Base-by-base conservation (phyloP, 2,329 filamentous ascomycete genomes). In the Elsinoe batatas region DNA sequence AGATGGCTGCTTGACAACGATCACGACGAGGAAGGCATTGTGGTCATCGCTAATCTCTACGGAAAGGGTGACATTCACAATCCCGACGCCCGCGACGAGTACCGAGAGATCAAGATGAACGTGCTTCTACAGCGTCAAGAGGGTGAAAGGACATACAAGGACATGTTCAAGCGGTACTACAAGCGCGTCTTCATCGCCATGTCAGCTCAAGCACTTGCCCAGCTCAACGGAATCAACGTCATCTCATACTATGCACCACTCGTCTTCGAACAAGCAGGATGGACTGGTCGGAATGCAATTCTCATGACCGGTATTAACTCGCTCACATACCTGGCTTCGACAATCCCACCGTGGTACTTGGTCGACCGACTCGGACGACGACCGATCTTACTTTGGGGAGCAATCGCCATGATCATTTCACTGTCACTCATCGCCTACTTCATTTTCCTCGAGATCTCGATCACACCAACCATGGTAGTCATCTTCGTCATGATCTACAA, bases 1-100 rank as follows among this genome's bases (percentile, higher is more conserved):
- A 93, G 91, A 75, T 98, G 93, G 93, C 82, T 98, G 7, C 78
- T 98, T 47, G 93, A 98, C 68, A 95, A 95, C 67, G 93, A 98
- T 64, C 88, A 96, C 65, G 93, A 98, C 66, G 93, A 98, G 69
- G 93, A 98, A 70, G 93, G 93, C 54, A 96, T 98, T 72, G 85
- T 96, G 26, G 93, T 98, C 49, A 97, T 98, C 73, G 93, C 93
- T 58, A 97, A 97, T 68, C 78, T 98, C 5, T 97, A 97, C 66
- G 93, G 93, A 56, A 89, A 87, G 66, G 93, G 93, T 58, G 93
- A 98, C 69, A 91, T 97, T 59, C 91, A 96, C 72, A 88, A 95
- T 69, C 75, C 85, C 58, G 93, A 94, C 71, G 93, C 93, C 1
- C 83, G 91, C 57, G 91, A 96, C 56, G 93, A 98, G 71, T 98